phyloP scores from a whole-genome alignment of 768 basidiomycete species.

The Lactarius sanguifluus region DNA sequence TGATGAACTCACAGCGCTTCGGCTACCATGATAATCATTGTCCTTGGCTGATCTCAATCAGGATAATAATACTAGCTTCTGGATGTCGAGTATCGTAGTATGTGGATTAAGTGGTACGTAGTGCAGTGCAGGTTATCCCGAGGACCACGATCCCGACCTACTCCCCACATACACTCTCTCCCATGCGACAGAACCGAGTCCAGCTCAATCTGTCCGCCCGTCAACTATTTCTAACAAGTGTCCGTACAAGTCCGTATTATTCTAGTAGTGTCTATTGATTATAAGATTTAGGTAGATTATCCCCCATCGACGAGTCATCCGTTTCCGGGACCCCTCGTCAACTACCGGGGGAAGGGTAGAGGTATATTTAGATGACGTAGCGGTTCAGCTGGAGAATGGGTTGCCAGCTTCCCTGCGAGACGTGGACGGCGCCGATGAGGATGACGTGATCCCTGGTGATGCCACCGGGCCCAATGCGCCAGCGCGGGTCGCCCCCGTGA shows the following conservation, averaged over 20 bases:
- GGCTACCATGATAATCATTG: not conserved
- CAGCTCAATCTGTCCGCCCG: not conserved
- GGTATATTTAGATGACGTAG: slow-evolving; percentile 3
- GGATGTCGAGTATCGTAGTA: not conserved
- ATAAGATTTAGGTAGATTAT: not conserved
- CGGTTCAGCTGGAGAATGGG: slow-evolving; percentile 23
- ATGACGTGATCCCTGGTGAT: slow-evolving; percentile 10
- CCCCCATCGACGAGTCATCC: not conserved
- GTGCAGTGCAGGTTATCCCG: not conserved
- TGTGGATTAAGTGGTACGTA: not conserved
- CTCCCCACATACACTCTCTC: not conserved
- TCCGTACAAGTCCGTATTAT: not conserved
- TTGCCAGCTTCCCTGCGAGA: slow-evolving; percentile 26
- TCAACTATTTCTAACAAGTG: not conserved
- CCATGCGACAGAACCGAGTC: not conserved
- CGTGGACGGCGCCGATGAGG: slow-evolving; percentile 13
- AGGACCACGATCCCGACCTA: not conserved
- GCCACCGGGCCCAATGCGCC: slow-evolving; percentile 3
- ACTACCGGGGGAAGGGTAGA: not conserved
- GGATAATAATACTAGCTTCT: not conserved
- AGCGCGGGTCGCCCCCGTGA: not conserved
- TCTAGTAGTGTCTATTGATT: not conserved
- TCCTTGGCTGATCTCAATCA: not conserved
- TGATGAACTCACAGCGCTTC: not conserved
- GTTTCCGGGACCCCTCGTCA: too few relatives aligned